Evolutionary conservation across 148 eudicot genomes (phyloP).

Genomic region (Euryodendron excelsum): DNA sequence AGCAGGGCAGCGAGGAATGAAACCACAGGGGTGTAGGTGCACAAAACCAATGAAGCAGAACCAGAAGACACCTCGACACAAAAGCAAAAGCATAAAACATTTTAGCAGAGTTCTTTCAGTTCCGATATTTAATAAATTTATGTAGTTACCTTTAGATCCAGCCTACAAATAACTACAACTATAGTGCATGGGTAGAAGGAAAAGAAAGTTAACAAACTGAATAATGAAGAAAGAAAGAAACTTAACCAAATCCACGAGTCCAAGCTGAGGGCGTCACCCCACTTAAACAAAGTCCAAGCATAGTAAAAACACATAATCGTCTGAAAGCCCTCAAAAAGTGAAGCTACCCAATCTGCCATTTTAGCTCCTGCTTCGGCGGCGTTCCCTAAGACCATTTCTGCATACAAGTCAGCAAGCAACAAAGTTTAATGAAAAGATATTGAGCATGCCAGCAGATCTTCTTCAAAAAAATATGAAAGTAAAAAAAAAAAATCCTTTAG

Average conservation of each 20-base stretch:
- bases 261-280: conserved; percentile 51
- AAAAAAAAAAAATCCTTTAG: neutral
- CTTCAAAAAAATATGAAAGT: neutral
- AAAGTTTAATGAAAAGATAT: neutral
- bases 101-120: conserved; percentile 42
- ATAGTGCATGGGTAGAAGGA: conserved; percentile 25
- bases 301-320: conserved; percentile 44
- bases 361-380: conserved; percentile 95
- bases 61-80: conserved; percentile 90
- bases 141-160: conserved; percentile 22
- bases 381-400: conserved; percentile 79
- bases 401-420: conserved; percentile 11
- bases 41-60: conserved; percentile 37
- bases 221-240: conserved; percentile 47
- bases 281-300: conserved; percentile 62
- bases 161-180: conserved; percentile 25
- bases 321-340: conserved; percentile 21
- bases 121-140: conserved; percentile 20
- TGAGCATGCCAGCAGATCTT: neutral
- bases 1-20: conserved; percentile 51
- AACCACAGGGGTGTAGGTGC: conserved; percentile 52
- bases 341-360: conserved; percentile 20
- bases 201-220: conserved; percentile 35
- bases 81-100: conserved; percentile 58
- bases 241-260: conserved; percentile 74